Percentiles rank a stretch among this genome's conserved stretches.
phyloP scores from a whole-genome alignment of 2,329 filamentous ascomycete genomes.

The Cladorrhinum sp. region DNA sequence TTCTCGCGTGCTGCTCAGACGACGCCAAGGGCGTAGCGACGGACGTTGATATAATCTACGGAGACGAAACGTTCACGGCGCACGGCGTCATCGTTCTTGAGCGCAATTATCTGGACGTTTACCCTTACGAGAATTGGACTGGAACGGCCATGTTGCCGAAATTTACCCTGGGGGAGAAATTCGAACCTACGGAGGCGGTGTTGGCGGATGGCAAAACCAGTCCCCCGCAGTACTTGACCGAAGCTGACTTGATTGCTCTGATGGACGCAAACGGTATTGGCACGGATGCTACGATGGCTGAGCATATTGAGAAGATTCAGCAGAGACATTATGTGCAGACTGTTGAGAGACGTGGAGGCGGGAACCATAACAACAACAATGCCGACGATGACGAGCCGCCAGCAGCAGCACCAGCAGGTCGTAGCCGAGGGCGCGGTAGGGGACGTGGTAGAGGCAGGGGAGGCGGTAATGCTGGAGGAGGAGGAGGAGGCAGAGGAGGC shows the following conservation, averaged over 20 bases:
- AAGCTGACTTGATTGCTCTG: conserved; percentile 89
- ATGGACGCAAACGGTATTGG: conserved; percentile 99
- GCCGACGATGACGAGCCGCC: conserved; percentile 38
- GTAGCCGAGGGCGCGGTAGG: conserved; percentile 47
- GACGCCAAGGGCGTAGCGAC: conserved; percentile 86
- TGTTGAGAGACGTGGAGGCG: conserved; percentile 40
- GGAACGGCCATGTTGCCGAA: conserved; percentile 78
- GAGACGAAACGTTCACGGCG: conserved; percentile 76
- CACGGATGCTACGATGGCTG: conserved; percentile 98
- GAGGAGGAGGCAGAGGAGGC: conserved; percentile 43
- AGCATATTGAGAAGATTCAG: conserved; percentile 96
- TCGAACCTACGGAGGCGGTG: conserved; percentile 83
- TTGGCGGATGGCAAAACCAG: conserved; percentile 90
- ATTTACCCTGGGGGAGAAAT: conserved; percentile 75
- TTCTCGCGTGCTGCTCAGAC: conserved; percentile 92
- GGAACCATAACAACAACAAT: conserved; percentile 32
- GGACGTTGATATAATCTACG: conserved; percentile 80
- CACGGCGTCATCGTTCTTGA: conserved; percentile 82
- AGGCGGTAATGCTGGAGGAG: conserved; percentile 39
- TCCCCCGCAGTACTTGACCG: conserved; percentile 82
- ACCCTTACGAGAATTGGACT: conserved; percentile 95
- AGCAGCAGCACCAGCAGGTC: conserved; percentile 29
- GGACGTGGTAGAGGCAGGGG: conserved; percentile 47
- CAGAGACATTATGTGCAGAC: conserved; percentile 81
- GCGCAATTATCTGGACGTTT: conserved; percentile 92